Conservation (phyloP, 176 grass and related monocot species). For the Chrysopogon serrulatus region DNA sequence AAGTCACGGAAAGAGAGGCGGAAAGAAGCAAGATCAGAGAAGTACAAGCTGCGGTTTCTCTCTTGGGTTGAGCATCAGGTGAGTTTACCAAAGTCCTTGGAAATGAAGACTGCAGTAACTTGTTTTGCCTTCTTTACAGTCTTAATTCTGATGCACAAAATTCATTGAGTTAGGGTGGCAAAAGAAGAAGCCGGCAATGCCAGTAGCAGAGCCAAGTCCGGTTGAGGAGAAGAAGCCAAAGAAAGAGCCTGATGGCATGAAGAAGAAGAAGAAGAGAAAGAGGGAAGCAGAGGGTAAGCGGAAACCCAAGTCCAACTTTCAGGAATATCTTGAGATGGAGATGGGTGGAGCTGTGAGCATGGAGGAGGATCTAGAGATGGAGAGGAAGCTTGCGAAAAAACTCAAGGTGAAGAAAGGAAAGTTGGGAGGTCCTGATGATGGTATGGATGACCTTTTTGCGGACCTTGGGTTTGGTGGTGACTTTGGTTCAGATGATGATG, state of each 20-base stretch:
- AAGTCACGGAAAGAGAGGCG: slow-evolving; percentile 50
- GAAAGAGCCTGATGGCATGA: not conserved
- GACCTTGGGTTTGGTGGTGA: slow-evolving; percentile 34
- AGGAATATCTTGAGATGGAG: slow-evolving; percentile 78
- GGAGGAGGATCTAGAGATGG: slow-evolving; percentile 64
- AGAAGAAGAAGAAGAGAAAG: slow-evolving; percentile 38
- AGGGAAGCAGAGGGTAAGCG: slow-evolving; percentile 21
- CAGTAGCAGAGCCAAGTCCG: not conserved
- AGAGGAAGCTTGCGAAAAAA: slow-evolving; percentile 81
- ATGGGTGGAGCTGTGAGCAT: slow-evolving; percentile 40
- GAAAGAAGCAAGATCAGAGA: slow-evolving; percentile 47
- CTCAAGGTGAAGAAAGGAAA: slow-evolving; percentile 90
- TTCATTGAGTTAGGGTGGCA: slow-evolving; percentile 30
- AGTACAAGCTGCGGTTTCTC: slow-evolving; percentile 35
- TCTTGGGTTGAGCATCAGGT: slow-evolving; percentile 67
- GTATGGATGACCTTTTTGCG: slow-evolving; percentile 60
- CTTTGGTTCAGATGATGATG: slow-evolving; percentile 38
- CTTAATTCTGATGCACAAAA: not conserved
- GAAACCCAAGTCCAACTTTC: slow-evolving; percentile 60
- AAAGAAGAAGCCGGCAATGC: slow-evolving; percentile 16
- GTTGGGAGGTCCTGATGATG: slow-evolving; percentile 62
- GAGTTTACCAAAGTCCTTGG: not conserved
- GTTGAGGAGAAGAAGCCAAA: slow-evolving; percentile 34
- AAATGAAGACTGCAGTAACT: not conserved
- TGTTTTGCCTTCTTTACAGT: not conserved